Base-by-base conservation (phyloP, 257 asterid species). In the Plectranthus barbatus region DNA sequence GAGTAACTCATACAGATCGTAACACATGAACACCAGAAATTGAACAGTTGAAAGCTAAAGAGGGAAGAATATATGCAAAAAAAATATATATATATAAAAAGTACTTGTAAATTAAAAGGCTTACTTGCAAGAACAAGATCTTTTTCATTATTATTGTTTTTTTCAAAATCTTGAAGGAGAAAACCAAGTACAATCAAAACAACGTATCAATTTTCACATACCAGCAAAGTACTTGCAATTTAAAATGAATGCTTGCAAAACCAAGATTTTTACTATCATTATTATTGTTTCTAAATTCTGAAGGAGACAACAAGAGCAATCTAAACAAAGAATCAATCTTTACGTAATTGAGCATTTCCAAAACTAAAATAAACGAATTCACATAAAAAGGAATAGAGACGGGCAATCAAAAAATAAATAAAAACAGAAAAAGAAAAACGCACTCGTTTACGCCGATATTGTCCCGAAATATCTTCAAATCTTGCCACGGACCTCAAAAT, bases 401-500 rank as follows among this genome's bases (percentile, higher is more conserved):
- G n/a, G n/a, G n/a, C n/a, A n/a, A n/a, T n/a, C n/a, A n/a, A n/a
- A n/a, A n/a, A n/a, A n/a, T n/a, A n/a, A n/a, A n/a, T n/a, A n/a
- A n/a, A n/a, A n/a, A n/a, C n/a, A n/a, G 29, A 41, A 4, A 12
- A 24, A 55, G 17, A 19, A 60, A 15, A 26, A 37, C 60, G 14
- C 49, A 49, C n/a, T 29, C 39, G 9, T 61, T 18, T 59, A 47
- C 66, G 21, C 41, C 40, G 29, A 60, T 46, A 51, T 33, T 41
- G 15, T 49, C 37, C 60, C 5, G 52, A 66, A 50, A 56, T 63
- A 64, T 68, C 73, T 69, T 72, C 72, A 75, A 67, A 69, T 72
- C 70, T 46, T 45, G 63, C 49, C 47, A 46, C 46, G 51, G 40
- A 50, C 60, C 66, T 59, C 78, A 26, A 40, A 50, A 56, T 8